phyloP scores from a whole-genome alignment of 805 yeast species.

The Komagataella mondaviorum region DNA sequence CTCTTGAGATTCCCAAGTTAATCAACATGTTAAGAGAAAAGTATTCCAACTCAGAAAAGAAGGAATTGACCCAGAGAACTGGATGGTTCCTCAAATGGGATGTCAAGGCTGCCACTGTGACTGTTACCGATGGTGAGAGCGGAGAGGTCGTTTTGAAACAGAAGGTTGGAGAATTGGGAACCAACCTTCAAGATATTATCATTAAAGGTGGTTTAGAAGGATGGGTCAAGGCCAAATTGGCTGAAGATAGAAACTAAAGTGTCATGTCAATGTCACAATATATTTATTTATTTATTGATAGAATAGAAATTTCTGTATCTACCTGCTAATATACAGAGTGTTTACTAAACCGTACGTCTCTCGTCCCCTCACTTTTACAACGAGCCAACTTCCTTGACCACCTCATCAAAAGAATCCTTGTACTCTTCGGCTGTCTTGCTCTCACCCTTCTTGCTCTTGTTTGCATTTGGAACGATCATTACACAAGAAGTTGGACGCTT shows the following conservation, averaged over 20 bases:
- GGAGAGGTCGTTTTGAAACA: conserved; percentile 52
- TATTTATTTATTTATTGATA: background rate
- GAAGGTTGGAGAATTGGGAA: conserved; percentile 92
- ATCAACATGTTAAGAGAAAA: conserved; percentile 63
- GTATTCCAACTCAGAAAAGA: conserved; percentile 32
- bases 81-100: conserved; percentile 93
- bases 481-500: conserved; percentile 98
- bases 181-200: conserved; percentile 90
- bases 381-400: conserved; percentile 74
- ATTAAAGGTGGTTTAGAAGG: conserved; percentile 97
- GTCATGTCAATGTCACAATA: background rate
- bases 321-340: background rate
- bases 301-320: background rate
- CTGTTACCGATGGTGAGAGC: conserved; percentile 54
- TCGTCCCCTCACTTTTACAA: conserved; percentile 13
- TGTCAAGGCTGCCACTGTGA: conserved; percentile 71
- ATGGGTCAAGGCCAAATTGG: conserved; percentile 78
- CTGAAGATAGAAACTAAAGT: background rate
- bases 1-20: conserved; percentile 85
- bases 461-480: conserved; percentile 94
- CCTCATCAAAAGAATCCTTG: conserved; percentile 85
- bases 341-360: background rate
- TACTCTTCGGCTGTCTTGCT: conserved; percentile 71
- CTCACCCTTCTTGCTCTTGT: conserved; percentile 60
- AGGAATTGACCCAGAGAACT: conserved; percentile 85